phyloP scores from a whole-genome alignment of 345 rosid species.

The Conringia planisiliqua region DNA sequence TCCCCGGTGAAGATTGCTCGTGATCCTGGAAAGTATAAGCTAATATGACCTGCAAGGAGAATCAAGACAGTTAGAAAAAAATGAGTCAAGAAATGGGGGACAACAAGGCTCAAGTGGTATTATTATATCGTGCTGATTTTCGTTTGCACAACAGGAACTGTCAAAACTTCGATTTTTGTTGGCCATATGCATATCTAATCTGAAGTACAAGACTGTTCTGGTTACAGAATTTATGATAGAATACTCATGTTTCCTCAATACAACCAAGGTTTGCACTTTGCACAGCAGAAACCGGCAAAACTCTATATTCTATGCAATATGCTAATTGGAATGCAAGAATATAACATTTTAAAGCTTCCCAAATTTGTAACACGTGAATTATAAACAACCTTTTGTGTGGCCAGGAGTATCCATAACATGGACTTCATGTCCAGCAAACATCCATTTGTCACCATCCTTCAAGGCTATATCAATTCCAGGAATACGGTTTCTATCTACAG shows the following conservation, averaged over 20 bases:
- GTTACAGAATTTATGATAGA: neutral
- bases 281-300: no score
- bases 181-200: neutral
- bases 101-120: neutral
- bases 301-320: no score
- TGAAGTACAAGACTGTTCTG: neutral
- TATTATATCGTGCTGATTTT: neutral
- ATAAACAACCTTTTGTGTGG: slow-evolving; percentile 73
- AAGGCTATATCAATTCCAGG: slow-evolving; percentile 93
- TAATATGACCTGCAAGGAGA: slow-evolving; percentile 69
- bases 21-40: slow-evolving; percentile 89
- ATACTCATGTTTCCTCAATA: neutral
- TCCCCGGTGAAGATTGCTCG: slow-evolving; percentile 85
- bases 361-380: neutral
- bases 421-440: slow-evolving; percentile 98
- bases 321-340: neutral
- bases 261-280: no score
- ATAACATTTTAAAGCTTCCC: neutral
- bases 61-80: neutral
- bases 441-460: slow-evolving; percentile 94
- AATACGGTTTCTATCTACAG: slow-evolving; percentile 64
- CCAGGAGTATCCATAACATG: slow-evolving; percentile 92
- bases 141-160: neutral
- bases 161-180: neutral
- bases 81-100: neutral